Base-by-base conservation (phyloP, 2,329 filamentous ascomycete genomes). In the Aspergillus transmontanensis region DNA sequence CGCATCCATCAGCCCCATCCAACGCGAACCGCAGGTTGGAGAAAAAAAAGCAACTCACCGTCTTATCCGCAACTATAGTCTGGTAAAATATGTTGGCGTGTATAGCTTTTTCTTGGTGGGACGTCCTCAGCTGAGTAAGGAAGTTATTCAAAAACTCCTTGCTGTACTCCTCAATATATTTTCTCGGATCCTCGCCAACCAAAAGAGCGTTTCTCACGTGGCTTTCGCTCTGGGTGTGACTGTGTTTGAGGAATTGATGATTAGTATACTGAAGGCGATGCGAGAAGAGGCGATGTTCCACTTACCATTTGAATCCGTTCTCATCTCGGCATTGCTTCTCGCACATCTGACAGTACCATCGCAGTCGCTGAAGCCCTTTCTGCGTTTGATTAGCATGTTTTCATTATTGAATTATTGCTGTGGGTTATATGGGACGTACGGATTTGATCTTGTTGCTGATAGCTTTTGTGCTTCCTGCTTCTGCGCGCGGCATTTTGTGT, bases 51-150 rank as follows among this genome's bases (percentile, higher is more conserved):
- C 4, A 46, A 70, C 71, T 66, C 43, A 73, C 69, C 72, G 93
- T 86, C 77, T 94, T 93, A 69, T 94, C 90, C 19, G 88, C 85
- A 69, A 98, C 97, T 72, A 96, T 95, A 73, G 94, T 90, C 76
- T 98, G 93, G 79, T 99, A 99, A 77, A 98, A 98, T 65, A 92
- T 89, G 73, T 99, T 99, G 58, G 94, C 87, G 39, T 94, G 86
- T 1, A 98, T 89, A 71, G 88, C 86, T 78, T 99, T 99, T 79
- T 97, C 93, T 66, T 93, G 93, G 72, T 99, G 95, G 0, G 89
- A 87, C 0, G 94, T 97, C 62, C 88, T 86, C 7, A 99, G 83
- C 2, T 95, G 83, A 62, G 87, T 83, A 1, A 96, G 67, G 71
- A 97, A 97, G 73, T 96, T 92, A 63, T 86, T 85, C 66, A 90